A percentile compares a stretch with the other conserved stretches of the same genome.
phyloP scores from a whole-genome alignment of 176 grass and related monocot genomes.

The Alloteropsis semialata region DNA sequence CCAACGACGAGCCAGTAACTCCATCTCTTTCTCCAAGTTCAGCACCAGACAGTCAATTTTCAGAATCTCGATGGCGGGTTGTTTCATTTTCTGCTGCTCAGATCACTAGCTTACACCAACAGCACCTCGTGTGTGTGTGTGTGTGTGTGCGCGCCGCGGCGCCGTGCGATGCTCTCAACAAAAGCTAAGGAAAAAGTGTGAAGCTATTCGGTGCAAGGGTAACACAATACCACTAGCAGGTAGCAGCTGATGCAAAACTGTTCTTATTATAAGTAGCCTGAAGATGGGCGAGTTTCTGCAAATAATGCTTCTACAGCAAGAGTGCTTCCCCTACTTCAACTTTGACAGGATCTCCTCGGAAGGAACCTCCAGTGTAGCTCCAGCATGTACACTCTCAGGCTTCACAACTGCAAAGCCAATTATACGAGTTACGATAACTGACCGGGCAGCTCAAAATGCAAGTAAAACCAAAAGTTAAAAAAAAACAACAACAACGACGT shows the following conservation, averaged over 20 bases:
- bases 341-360: conserved; percentile 63
- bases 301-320: neutral
- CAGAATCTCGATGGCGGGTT: neutral
- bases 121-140: too few relatives aligned
- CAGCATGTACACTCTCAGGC: conserved; percentile 73
- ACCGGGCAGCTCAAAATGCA: neutral
- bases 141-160: neutral
- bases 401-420: conserved; percentile 69
- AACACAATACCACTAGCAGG: neutral
- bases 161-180: neutral
- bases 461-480: conserved; percentile 31
- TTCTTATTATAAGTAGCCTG: conserved; percentile 32
- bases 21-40: neutral
- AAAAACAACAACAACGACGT: neutral
- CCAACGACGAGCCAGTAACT: neutral
- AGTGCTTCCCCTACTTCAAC: conserved; percentile 35
- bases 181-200: neutral
- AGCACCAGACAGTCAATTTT: neutral
- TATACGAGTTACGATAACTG: neutral
- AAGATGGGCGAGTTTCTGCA: neutral
- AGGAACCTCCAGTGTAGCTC: conserved; percentile 76
- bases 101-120: neutral
- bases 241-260: neutral
- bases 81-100: neutral
- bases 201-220: neutral